Base-by-base conservation (phyloP, 768 basidiomycete species). In the Trametes sanguinea region DNA sequence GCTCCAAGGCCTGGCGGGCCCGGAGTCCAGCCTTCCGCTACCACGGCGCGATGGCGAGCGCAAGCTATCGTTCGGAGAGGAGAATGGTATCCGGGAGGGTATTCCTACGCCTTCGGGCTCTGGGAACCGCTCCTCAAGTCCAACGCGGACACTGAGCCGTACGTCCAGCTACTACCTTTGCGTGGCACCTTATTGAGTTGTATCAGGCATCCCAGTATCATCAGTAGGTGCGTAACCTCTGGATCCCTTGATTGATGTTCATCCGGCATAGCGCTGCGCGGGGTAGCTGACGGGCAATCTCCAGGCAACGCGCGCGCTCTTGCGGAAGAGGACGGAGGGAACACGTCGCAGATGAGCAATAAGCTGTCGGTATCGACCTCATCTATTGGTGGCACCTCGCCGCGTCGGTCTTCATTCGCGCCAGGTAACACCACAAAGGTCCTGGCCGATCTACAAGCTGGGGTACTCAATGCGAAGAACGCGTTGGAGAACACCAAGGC, bases 381-480 rank as follows among this genome's bases (percentile, higher is more conserved):
- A 32, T 69, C 77, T 4, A 78, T 76, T 56, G 80, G 81, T 5
- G 83, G 77, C 8, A 60, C 72, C 9, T 80, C 78, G 17, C 78
- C 88, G 74, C 82, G 87, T 51, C 73, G 82, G 9, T 80, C 76
- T 51, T 83, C 90, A 4, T 77, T 90, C 47, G 85, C 87, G 13
- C 88, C 90, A 0, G 89, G 87, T 1, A 89, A 88, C 7, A 94
- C 92, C 9, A 93, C 93, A 14, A 93, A 90, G 69, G 94, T 95
- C 29, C 79, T 95, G 57, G 90, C 90, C 2, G 92, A 94, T 73
- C 81, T 95, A 22, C 94, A 95, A 72, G 83, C 88, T 0, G 93
- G 92, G 53, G 90, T 94, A 6, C 78, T 87, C 46, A 87, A 88
- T 65, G 89, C 91, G 32, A 82, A 86, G 51, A 88, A 85, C 63